Conservation (phyloP, 805 yeast species). For the Saccharomycopsis fibuligera region DNA sequence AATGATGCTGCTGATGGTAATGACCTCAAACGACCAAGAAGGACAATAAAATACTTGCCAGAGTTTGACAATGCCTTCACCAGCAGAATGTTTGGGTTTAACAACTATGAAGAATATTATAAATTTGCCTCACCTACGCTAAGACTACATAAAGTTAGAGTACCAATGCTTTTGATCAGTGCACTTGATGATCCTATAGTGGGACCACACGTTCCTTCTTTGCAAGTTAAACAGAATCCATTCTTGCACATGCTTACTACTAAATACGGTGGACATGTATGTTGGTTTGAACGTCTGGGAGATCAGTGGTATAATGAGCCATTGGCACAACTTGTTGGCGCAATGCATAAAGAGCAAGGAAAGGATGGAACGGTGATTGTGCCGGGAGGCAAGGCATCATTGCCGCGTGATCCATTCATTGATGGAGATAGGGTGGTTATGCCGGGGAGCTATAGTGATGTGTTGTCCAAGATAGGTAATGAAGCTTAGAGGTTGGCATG, state of each 20-base stretch:
- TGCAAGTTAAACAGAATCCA: conserved; percentile 51
- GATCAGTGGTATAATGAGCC: conserved; percentile 63
- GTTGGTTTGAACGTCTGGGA: conserved; percentile 60
- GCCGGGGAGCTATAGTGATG: conserved; percentile 7
- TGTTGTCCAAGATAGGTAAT: neutral
- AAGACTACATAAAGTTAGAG: conserved; percentile 44
- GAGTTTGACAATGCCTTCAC: conserved; percentile 66
- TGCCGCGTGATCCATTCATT: neutral
- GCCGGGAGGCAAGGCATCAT: neutral
- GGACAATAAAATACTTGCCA: conserved; percentile 32
- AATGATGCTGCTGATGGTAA: conserved; percentile 17
- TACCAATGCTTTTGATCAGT: conserved; percentile 60
- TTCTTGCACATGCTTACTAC: conserved; percentile 52
- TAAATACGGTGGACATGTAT: conserved; percentile 73
- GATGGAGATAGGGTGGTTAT: conserved; percentile 2
- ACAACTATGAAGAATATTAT: conserved; percentile 60
- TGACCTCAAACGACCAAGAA: neutral
- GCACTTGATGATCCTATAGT: conserved; percentile 74
- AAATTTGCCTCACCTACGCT: conserved; percentile 51
- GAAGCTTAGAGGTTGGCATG: too few relatives aligned
- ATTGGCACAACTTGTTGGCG: conserved; percentile 36
- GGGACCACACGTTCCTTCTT: conserved; percentile 46
- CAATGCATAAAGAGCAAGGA: conserved; percentile 27
- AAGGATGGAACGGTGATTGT: neutral
- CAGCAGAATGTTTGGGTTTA: conserved; percentile 59